These are phyloP conservation scores for Tuber melanosporum DNA, from an alignment of 495 filamentous ascomycete species.

Conservation along the genomic window DNA sequence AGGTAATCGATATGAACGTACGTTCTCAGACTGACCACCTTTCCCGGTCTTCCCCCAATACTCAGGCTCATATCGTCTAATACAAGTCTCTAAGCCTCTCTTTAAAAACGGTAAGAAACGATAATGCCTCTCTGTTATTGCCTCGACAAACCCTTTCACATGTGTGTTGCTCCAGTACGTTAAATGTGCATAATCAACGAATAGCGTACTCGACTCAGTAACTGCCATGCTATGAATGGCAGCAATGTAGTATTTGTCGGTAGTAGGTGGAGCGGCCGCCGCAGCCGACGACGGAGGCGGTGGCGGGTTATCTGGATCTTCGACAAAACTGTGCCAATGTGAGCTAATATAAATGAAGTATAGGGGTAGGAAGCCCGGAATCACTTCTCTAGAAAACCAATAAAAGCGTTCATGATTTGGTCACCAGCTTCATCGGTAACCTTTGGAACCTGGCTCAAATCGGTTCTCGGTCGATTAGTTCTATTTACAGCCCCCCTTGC, in stretches of 20 bases:
- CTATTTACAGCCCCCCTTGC: constrained; percentile 27
- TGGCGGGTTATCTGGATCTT: constrained; percentile 66
- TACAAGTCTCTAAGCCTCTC: constrained; percentile 80
- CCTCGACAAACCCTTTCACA: constrained; percentile 69
- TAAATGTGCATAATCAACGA: constrained; percentile 91
- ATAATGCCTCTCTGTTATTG: constrained; percentile 85
- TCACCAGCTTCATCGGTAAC: constrained; percentile 86
- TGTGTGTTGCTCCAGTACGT: constrained; percentile 48
- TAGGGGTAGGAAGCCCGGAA: constrained; percentile 13
- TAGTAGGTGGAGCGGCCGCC: constrained; percentile 42
- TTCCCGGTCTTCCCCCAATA: constrained; percentile 54
- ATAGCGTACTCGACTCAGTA: constrained; percentile 87
- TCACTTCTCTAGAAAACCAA: constrained; percentile 80
- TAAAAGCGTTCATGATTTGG: constrained; percentile 76
- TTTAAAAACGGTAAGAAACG: constrained; percentile 90
- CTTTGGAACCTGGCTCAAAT: constrained; percentile 57
- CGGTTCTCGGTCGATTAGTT: constrained; percentile 31
- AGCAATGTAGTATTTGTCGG: constrained; percentile 91
- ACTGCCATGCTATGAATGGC: constrained; percentile 85
- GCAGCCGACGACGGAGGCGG: constrained; percentile 56
- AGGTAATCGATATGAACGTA: constrained; percentile 9
- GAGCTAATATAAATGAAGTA: constrained; percentile 8
- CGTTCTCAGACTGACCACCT: constrained; percentile 29
- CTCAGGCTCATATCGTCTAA: constrained; percentile 86
- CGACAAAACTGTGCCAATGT: constrained; percentile 56